Evolutionary conservation across 768 basidiomycete genomes (phyloP), one percentile per base, ranked within the genome.

Genomic region (Leccinum boreale): DNA sequence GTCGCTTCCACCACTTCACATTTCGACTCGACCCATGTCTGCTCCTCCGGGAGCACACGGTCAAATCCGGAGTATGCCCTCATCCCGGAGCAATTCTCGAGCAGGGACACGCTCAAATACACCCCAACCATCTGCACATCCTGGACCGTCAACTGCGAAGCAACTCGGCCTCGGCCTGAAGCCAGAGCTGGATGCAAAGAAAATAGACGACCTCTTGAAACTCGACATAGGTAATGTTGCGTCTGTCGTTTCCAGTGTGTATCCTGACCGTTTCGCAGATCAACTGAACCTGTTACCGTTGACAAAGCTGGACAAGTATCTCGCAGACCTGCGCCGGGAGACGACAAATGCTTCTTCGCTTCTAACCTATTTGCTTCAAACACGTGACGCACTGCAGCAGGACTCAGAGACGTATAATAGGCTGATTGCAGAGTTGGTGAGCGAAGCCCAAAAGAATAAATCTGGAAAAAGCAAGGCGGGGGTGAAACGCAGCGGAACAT

Each of bases 331-430:
- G 50, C 84, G 84, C 55, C 61, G 74, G 31, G 87, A 92, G 61
- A 94, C 90, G 4, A 85, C 86, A 5, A 83, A 85, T 42, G 85
- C 90, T 0, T 93, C 92, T 2, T 73, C 82, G 12, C 75, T 92
- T 10, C 77, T 97, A 55, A 93, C 92, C 19, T 83, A 93, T 74
- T 75, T 94, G 35, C 76, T 95, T 59, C 93, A 97, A 74, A 81
- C 83, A 39, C 81, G 86, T 57, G 92, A 94, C 61, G 83, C 87
- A 33, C 70, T 92, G 58, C 90, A 92, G 70, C 92, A 94, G 73
- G 90, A 92, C 68, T 87, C 86, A 36, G 89, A 97, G 76, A 90
- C 86, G 26, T 94, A 93, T 67, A 95, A 97, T 72, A 87, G 85
- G 15, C 78, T 94, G 57, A 97, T 97, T 58, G 94, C 88, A 26